A percentile compares a stretch with the other conserved stretches of the same genome.
Conservation (phyloP, 768 basidiomycete species). For the Mrakia gelida region DNA sequence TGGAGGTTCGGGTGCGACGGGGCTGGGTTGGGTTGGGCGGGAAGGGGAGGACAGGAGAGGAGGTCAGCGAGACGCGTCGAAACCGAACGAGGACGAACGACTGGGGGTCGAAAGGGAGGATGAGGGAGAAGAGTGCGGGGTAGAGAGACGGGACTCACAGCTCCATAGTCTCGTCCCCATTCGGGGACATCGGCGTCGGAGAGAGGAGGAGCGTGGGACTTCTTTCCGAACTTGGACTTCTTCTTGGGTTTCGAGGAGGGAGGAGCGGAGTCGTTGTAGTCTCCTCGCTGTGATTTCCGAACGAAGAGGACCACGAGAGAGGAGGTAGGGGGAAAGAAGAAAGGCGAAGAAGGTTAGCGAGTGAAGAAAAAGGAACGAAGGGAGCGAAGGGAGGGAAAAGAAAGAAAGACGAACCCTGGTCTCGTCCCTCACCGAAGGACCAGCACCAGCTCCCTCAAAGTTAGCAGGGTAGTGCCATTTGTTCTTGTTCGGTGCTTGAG, state of each 20-base stretch:
- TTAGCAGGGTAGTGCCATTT: constrained; percentile 47
- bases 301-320: no score
- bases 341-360: background rate
- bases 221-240: constrained; percentile 5
- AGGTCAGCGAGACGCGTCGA: background rate
- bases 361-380: background rate
- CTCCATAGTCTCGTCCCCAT: constrained; percentile 46
- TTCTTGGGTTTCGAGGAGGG: constrained; percentile 30
- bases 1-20: constrained; percentile 20
- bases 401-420: background rate
- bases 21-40: background rate
- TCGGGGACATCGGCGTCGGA: constrained; percentile 42
- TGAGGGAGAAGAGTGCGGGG: no score
- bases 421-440: constrained; percentile 33
- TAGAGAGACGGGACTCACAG: constrained; percentile 20
- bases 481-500: constrained; percentile 42
- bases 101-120: no score
- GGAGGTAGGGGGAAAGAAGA: no score
- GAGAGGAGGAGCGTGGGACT: constrained; percentile 29
- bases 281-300: no score
- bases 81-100: no score
- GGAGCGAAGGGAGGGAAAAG: no score
- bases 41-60: background rate
- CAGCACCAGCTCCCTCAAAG: constrained; percentile 43
- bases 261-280: constrained; percentile 26